Percentiles rank a stretch among this genome's conserved stretches.
These are phyloP conservation scores for Acaromyces ingoldii DNA, from an alignment of 1,284 basidiomycete species.

Conservation along the genomic window DNA sequence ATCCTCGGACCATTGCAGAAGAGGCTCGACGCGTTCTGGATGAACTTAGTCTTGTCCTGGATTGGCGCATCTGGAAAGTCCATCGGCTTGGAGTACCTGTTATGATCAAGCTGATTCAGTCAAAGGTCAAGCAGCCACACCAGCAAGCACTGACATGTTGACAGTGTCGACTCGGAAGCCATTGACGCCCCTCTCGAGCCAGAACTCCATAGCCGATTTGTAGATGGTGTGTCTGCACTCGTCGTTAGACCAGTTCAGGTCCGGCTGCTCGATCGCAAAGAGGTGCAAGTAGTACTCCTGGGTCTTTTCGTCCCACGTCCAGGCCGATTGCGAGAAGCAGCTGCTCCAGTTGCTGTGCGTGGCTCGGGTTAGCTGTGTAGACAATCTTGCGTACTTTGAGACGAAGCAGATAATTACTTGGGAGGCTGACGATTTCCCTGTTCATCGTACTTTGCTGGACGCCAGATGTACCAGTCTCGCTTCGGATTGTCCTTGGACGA, in stretches of 20 bases:
- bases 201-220: constrained; percentile 64
- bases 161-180: constrained; percentile 59
- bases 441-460: constrained; percentile 60
- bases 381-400: too few species aligned
- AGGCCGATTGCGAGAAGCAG: constrained; percentile 55
- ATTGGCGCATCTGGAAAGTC: constrained; percentile 48
- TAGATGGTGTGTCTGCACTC: constrained; percentile 59
- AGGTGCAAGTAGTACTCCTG: constrained; percentile 72
- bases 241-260: constrained; percentile 72
- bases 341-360: constrained; percentile 65
- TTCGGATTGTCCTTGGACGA: constrained; percentile 61
- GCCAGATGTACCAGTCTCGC: constrained; percentile 73
- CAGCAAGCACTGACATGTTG: too few species aligned
- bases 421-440: constrained; percentile 55
- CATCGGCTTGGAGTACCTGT: constrained; percentile 33
- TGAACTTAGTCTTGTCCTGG: constrained; percentile 17
- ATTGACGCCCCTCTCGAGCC: constrained; percentile 68
- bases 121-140: too few species aligned
- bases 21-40: constrained; percentile 7
- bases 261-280: constrained; percentile 63
- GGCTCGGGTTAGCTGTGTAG: too few species aligned
- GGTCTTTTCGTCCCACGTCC: constrained; percentile 67
- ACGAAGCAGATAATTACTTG: too few species aligned
- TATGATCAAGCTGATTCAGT: too few species aligned
- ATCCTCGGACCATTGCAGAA: constrained; percentile 53